Evolutionary conservation across 2,329 filamentous ascomycete genomes (phyloP), one percentile per base, ranked within the genome.

Genomic region (Ceratocystis lukuohia): DNA sequence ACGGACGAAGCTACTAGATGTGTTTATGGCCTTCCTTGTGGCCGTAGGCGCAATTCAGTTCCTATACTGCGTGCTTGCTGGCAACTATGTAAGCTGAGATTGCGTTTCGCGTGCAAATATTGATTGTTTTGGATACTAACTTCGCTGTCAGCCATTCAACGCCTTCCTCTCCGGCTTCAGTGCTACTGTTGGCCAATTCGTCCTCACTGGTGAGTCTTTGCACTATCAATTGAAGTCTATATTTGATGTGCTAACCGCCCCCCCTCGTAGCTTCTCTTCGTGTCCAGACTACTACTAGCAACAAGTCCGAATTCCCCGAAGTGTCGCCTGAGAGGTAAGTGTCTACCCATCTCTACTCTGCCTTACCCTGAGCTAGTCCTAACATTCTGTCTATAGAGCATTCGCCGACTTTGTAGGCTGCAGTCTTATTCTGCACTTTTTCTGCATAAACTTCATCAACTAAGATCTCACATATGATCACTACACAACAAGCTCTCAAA

Each of bases 391-490:
- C 17, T 44, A n/a, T 71, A 95, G 91, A 75, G 93, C 94, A 48
- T 99, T 99, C 76, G 92, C 94, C 74, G 94, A 99, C 78, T 99
- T 88, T 74, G 82, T 99, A 68, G 90, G 96, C 72, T 94, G 93
- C 75, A 96, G 92, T 76, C 76, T 99, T 75, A 90, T 97, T 75
- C 79, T 97, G 76, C 94, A 99, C 80, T 96, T 97, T 80, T 99
- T 99, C 82, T 96, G 92, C 78, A 86, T 97, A 75, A 99, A 99
- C 83, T 99, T 99, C 77, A 97, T 99, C 80, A 99, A 99, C 83
- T 99, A 82, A 80, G 70, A 22, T 25, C 48, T 10, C 30, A 6
- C 22, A 20, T 37, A n/a, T 30, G 48, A n/a, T 28, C 28, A 59
- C 15, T 7, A 28, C 56, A 33, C 56, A 33, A 59, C 25, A 17